Percentiles rank a stretch among this genome's conserved stretches.
phyloP scores from a whole-genome alignment of 2,329 filamentous ascomycete genomes.

The Trichoderma sp. region DNA sequence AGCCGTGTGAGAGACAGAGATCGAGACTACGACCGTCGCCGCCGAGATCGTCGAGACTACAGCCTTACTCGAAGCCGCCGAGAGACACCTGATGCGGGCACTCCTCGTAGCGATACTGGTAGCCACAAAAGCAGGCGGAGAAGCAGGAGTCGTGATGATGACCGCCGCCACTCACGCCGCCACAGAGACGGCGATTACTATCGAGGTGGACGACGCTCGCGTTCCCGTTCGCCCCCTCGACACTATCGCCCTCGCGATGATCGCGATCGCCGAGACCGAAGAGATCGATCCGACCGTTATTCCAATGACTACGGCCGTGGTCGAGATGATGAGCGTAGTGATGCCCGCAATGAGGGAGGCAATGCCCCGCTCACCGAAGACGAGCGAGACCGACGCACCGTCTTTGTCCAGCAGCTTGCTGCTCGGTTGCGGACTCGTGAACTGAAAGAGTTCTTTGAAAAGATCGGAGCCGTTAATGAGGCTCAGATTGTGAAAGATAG shows the following conservation, averaged over 20 bases:
- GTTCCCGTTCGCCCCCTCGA: constrained; percentile 67
- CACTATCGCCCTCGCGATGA: constrained; percentile 57
- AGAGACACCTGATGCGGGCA: constrained; percentile 57
- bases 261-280: constrained; percentile 48
- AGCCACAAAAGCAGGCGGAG: constrained; percentile 79
- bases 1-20: constrained; percentile 40
- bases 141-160: constrained; percentile 74
- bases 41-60: constrained; percentile 53
- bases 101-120: constrained; percentile 70
- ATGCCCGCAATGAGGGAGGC: constrained; percentile 43
- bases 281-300: constrained; percentile 51
- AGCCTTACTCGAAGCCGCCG: constrained; percentile 47
- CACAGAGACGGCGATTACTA: constrained; percentile 74
- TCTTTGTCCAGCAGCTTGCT: constrained; percentile 97
- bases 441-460: constrained; percentile 91
- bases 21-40: constrained; percentile 51
- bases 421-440: constrained; percentile 89
- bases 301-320: constrained; percentile 52
- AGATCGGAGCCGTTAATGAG: constrained; percentile 90
- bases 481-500: constrained; percentile 98
- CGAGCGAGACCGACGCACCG: constrained; percentile 92
- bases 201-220: constrained; percentile 52
- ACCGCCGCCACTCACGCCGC: constrained; percentile 69
- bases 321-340: constrained; percentile 47
- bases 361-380: constrained; percentile 84